phyloP scores from a whole-genome alignment of 805 yeast genomes.

The Pichia rugopelliculosa region DNA sequence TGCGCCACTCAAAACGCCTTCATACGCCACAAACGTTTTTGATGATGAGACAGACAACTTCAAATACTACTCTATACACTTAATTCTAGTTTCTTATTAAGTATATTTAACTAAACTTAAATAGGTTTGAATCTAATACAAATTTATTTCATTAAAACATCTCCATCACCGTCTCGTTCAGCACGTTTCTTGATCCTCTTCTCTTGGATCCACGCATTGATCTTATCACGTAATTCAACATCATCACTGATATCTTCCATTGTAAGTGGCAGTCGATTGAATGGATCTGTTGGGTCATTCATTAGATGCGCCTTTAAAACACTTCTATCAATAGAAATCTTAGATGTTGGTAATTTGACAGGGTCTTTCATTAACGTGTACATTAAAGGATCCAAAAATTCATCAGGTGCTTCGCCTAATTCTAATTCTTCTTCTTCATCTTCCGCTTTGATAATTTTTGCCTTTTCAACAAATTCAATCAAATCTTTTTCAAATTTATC shows the following conservation, averaged over 20 bases:
- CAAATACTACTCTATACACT: neutral
- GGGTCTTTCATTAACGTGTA: slow-evolving; percentile 94
- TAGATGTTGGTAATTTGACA: slow-evolving; percentile 84
- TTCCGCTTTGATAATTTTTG: slow-evolving; percentile 47
- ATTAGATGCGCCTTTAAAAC: slow-evolving; percentile 90
- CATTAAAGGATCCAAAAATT: slow-evolving; percentile 95
- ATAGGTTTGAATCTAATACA: neutral
- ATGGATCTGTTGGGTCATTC: slow-evolving; percentile 95
- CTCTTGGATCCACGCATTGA: slow-evolving; percentile 46
- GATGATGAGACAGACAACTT: no score
- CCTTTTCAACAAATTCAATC: slow-evolving; percentile 52
- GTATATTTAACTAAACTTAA: no score
- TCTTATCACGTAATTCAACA: slow-evolving; percentile 55
- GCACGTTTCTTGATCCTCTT: slow-evolving; percentile 23
- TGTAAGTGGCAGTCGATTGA: slow-evolving; percentile 85
- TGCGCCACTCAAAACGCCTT: neutral
- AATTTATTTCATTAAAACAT: slow-evolving; percentile 14
- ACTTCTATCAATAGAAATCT: slow-evolving; percentile 76
- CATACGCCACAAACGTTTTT: neutral
- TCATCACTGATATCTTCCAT: slow-evolving; percentile 84
- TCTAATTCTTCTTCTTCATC: slow-evolving; percentile 83
- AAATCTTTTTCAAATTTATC: slow-evolving; percentile 45
- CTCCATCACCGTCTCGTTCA: slow-evolving; percentile 20
- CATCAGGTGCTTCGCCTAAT: slow-evolving; percentile 93
- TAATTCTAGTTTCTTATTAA: no score